Evolutionary conservation across 805 yeast genomes (phyloP), one percentile per base, ranked within the genome.

Genomic region (Ogataea allantospora): DNA sequence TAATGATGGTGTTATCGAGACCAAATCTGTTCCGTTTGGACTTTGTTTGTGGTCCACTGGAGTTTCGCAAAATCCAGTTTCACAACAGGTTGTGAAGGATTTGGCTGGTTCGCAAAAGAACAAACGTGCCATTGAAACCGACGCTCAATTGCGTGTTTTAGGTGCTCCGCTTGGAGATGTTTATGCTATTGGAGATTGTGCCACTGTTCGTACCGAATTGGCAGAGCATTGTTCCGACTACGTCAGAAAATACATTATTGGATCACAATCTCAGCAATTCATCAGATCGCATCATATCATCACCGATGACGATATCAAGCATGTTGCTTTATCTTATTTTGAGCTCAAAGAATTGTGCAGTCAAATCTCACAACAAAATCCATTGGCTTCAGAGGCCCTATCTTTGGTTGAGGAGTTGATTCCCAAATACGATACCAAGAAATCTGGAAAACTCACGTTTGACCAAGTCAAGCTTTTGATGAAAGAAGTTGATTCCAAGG

Each of bases 21-120:
- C 54, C 27, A 75, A 71, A 54, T 71, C 73, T 42, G 58, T 82
- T 34, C 82, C 86, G 31, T 80, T 71, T 43, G 88, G 88, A 9
- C 57, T 82, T 24, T 79, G 87, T 55, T 56, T 82, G 30, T 82
- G 88, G 88, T 80, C 87, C 1, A 82, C 88, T 1, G 88, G 88
- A 43, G 84, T 81, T 26, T 77, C 83, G 6, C 80, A 77, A 49
- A 73, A 77, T 43, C 83, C 81, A 11, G 55, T 82, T 33, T 80
- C 85, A 6, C 70, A 71, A 53, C 70, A 69, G 25, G 67, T 82
- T 29, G 80, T 73, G 30, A 60, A 66, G 14, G 58, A 67, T n/a
- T 62, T 82, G 24, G 55, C 63, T 10, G 66, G 60, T 1, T 54
- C 62, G 20, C 88, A 82, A 60, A 66, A 65, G 47, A 82, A 82